Conservation (phyloP, 768 basidiomycete species). For the Leccinum incarnatum region DNA sequence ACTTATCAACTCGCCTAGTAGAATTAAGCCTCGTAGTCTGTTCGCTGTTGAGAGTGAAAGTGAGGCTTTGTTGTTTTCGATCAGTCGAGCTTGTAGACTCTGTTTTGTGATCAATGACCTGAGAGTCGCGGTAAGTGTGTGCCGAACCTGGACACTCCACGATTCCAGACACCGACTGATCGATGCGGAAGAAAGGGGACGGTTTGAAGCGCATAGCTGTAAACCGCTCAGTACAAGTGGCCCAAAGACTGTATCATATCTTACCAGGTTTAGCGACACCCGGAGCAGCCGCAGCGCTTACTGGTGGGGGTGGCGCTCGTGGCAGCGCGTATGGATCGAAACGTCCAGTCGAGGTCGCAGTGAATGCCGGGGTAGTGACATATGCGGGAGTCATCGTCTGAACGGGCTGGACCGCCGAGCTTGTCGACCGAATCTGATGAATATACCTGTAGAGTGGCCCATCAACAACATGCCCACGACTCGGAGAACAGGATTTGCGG, state of each 20-base stretch:
- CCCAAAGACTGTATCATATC: slow-evolving; percentile 14
- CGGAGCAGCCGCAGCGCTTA: slow-evolving; percentile 36
- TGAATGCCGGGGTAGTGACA: slow-evolving; percentile 22
- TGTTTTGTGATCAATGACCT: slow-evolving; percentile 25
- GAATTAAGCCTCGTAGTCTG: slow-evolving; percentile 59
- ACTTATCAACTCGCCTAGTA: slow-evolving; percentile 43
- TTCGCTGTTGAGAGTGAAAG: slow-evolving; percentile 65
- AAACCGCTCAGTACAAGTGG: slow-evolving; percentile 13
- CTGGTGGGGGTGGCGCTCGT: slow-evolving; percentile 39
- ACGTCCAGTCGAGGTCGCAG: slow-evolving; percentile 36
- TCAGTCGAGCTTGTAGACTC: slow-evolving; percentile 80
- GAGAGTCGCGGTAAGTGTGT: background rate
- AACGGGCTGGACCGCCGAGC: slow-evolving; percentile 25
- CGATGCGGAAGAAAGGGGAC: slow-evolving; percentile 73
- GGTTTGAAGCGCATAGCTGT: slow-evolving; percentile 73
- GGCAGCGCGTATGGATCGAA: slow-evolving; percentile 71
- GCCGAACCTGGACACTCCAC: slow-evolving; percentile 75
- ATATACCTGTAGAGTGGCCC: slow-evolving; percentile 24
- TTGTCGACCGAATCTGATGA: slow-evolving; percentile 25
- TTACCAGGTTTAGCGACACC: slow-evolving; percentile 29
- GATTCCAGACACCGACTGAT: slow-evolving; percentile 61
- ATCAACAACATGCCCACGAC: slow-evolving; percentile 18
- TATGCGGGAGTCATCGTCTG: slow-evolving; percentile 23
- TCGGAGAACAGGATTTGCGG: slow-evolving; percentile 1
- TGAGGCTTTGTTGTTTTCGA: slow-evolving; percentile 59